Evolutionary conservation across 2,329 filamentous ascomycete genomes (phyloP).

Genomic region (Aureobasidium namibiae): DNA sequence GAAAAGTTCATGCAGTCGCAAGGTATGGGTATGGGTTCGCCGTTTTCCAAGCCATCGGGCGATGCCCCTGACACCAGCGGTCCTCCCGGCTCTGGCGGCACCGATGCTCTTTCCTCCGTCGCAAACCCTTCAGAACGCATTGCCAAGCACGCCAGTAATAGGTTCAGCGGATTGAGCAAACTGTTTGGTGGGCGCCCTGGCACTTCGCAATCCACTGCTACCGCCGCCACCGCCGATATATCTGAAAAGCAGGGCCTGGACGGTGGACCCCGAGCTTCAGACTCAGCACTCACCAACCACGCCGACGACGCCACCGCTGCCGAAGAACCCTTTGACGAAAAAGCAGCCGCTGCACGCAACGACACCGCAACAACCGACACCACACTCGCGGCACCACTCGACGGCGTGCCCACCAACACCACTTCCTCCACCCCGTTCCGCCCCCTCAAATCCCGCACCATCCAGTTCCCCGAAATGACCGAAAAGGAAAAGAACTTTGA

Average conservation of each 20-base stretch:
- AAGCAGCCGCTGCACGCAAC: slow-evolving; percentile 13
- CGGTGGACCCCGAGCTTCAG: slow-evolving; percentile 14
- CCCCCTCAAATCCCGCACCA: slow-evolving; percentile 19
- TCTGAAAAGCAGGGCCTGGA: slow-evolving; percentile 12
- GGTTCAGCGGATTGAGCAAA: slow-evolving; percentile 4
- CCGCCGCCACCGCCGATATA: neutral
- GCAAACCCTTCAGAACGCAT: slow-evolving; percentile 1
- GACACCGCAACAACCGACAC: slow-evolving; percentile 21
- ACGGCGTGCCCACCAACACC: neutral
- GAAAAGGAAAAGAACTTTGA: slow-evolving; percentile 10
- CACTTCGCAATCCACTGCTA: neutral
- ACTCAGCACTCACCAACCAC: slow-evolving; percentile 14
- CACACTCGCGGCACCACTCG: neutral
- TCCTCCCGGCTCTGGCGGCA: slow-evolving; percentile 36
- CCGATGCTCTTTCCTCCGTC: slow-evolving; percentile 15
- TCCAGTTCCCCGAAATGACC: slow-evolving; percentile 25
- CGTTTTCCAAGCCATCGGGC: slow-evolving; percentile 37
- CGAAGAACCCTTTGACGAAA: slow-evolving; percentile 20
- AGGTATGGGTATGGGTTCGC: slow-evolving; percentile 44
- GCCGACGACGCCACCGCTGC: slow-evolving; percentile 3
- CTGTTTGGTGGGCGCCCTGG: slow-evolving; percentile 1
- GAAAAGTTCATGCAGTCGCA: slow-evolving; percentile 66
- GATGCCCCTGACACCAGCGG: slow-evolving; percentile 41
- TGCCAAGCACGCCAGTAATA: slow-evolving; percentile 9
- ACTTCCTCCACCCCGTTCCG: neutral